These are phyloP conservation scores for Floccularia luteovirens DNA, from an alignment of 768 basidiomycete genomes.

Conservation along the genomic window DNA sequence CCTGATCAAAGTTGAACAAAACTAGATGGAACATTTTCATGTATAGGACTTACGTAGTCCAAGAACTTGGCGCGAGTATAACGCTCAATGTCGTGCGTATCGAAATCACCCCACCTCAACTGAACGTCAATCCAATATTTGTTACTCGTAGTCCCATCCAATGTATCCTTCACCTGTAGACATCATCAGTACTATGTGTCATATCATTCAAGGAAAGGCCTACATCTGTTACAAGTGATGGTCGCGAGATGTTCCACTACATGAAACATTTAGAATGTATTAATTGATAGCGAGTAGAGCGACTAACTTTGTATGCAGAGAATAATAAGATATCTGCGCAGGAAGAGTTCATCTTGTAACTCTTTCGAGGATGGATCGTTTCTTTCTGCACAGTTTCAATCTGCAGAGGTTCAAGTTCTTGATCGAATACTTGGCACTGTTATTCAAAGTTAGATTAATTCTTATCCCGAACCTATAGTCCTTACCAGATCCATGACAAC, in stretches of 20 bases:
- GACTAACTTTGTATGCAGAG: conserved; percentile 76
- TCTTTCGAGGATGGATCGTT: conserved; percentile 98
- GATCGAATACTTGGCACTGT: conserved; percentile 97
- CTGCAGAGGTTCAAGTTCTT: conserved; percentile 94
- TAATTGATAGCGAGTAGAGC: background rate
- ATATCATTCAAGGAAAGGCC: conserved; percentile 12
- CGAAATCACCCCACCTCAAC: conserved; percentile 96
- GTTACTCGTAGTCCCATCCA: conserved; percentile 97
- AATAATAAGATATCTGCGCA: conserved; percentile 97
- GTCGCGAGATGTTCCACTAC: conserved; percentile 95
- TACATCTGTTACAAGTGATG: conserved; percentile 91
- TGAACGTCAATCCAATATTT: conserved; percentile 99
- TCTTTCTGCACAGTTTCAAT: conserved; percentile 99
- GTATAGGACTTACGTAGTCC: conserved; percentile 66
- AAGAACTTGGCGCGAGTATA: conserved; percentile 99
- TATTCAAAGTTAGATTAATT: conserved; percentile 2
- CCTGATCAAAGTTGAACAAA: conserved; percentile 28
- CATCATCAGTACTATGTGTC: conserved; percentile 4
- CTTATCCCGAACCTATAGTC: conserved; percentile 5
- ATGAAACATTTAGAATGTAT: conserved; percentile 7
- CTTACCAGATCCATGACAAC: conserved; percentile 85
- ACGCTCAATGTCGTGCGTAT: conserved; percentile 97
- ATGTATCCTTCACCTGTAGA: conserved; percentile 77
- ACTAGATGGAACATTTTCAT: background rate
- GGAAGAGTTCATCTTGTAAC: conserved; percentile 99